Percentiles rank a stretch among this genome's conserved stretches.
These are phyloP conservation scores for Agastache rugosa DNA, from an alignment of 257 asterid species.

Conservation along the genomic window DNA sequence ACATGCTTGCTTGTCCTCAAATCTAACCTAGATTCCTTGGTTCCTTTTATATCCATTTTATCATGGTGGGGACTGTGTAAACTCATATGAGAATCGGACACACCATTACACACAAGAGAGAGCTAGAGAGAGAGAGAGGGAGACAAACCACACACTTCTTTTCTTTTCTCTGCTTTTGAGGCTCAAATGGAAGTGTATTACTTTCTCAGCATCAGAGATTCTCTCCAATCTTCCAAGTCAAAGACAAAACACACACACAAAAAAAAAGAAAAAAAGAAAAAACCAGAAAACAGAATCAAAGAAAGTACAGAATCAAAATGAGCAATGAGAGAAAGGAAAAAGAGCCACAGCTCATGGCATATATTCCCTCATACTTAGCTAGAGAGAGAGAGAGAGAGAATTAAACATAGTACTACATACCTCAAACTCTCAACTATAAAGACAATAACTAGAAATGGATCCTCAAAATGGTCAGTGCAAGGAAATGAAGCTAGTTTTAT, in stretches of 20 bases:
- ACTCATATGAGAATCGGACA: conserved; percentile 49
- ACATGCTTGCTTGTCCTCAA: conserved; percentile 56
- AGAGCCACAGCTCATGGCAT: conserved; percentile 62
- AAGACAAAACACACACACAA: no score
- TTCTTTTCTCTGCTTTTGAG: conserved; percentile 63
- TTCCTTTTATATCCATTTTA: conserved; percentile 46
- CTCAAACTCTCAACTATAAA: conserved; percentile 60
- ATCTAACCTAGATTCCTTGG: conserved; percentile 60
- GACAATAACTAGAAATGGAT: conserved; percentile 39
- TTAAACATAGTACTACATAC: conserved; percentile 48
- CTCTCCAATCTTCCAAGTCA: conserved; percentile 64
- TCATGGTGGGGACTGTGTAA: conserved; percentile 56
- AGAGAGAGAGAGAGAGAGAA: not conserved
- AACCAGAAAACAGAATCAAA: conserved; percentile 27
- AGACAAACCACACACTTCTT: conserved; percentile 58
- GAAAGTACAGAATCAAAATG: conserved; percentile 53
- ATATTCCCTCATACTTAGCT: conserved; percentile 68
- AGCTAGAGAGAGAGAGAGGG: conserved; percentile 41
- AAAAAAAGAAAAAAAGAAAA: conserved; percentile 24
- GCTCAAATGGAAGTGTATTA: conserved; percentile 55
- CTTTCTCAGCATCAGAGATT: conserved; percentile 64
- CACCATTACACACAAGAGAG: not conserved
- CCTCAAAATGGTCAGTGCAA: conserved; percentile 31
- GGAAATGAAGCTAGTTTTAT: conserved; percentile 64
- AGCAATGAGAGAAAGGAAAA: conserved; percentile 47